These are phyloP conservation scores for Blastomyces gilchristii DNA, from an alignment of 2,329 filamentous ascomycete species.

Conservation along the genomic window DNA sequence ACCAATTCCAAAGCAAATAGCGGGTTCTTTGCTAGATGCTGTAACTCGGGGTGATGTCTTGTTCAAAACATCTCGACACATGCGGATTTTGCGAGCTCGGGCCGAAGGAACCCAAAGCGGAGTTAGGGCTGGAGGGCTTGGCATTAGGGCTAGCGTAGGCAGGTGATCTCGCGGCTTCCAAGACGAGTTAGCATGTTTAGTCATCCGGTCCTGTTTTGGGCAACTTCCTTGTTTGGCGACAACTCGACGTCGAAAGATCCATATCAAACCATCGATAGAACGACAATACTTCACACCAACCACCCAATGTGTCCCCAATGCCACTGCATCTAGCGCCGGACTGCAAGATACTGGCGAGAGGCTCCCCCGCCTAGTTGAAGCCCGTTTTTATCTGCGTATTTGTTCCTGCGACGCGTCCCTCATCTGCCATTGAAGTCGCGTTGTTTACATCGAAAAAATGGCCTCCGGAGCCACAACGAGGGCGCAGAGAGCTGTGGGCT, in stretches of 20 bases:
- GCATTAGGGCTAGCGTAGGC: background rate
- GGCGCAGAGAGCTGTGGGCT: constrained; percentile 55
- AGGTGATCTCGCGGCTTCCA: background rate
- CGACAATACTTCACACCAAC: background rate
- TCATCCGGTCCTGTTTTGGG: background rate
- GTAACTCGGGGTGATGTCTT: no score
- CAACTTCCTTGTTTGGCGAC: background rate
- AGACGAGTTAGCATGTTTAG: background rate
- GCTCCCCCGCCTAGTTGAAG: background rate
- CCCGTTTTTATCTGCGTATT: background rate
- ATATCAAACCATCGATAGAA: background rate
- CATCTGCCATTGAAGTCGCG: constrained; percentile 12
- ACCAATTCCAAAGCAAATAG: background rate
- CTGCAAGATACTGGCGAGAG: background rate
- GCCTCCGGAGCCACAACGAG: constrained; percentile 30
- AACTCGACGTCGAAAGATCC: background rate
- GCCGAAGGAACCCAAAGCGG: background rate
- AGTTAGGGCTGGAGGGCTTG: background rate
- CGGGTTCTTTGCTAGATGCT: background rate
- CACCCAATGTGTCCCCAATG: background rate
- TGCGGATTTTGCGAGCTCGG: background rate
- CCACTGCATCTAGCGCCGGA: background rate
- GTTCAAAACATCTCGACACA: background rate
- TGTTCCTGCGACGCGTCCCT: background rate
- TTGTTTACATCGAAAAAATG: constrained; percentile 34